Percentiles rank a stretch among this genome's conserved stretches.
phyloP scores from a whole-genome alignment of 768 basidiomycete genomes.

The Russula abietina region DNA sequence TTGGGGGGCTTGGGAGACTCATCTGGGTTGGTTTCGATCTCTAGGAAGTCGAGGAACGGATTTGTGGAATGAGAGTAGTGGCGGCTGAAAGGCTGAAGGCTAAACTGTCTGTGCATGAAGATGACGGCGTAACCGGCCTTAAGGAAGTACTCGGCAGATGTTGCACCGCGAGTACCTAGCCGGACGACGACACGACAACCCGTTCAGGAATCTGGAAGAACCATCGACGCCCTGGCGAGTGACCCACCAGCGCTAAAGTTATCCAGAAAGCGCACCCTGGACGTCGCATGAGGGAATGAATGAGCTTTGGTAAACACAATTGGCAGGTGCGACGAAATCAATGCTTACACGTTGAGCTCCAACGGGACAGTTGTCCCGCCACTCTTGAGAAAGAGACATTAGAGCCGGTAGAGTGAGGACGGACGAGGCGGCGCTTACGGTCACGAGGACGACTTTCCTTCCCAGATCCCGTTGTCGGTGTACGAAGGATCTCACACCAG shows the following conservation, averaged over 20 bases:
- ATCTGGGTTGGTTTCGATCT: conserved; percentile 41
- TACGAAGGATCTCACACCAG: conserved; percentile 62
- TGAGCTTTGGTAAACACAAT: conserved; percentile 14
- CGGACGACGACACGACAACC: conserved; percentile 2
- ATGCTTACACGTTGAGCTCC: conserved; percentile 95
- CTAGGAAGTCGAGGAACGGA: conserved; percentile 93
- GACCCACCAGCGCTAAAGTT: conserved; percentile 93
- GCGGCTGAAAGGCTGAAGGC: conserved; percentile 92
- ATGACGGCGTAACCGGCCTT: conserved; percentile 94
- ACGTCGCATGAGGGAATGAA: conserved; percentile 23
- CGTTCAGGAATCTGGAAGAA: conserved; percentile 13
- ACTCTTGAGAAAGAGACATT: conserved; percentile 49
- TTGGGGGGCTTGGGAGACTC: conserved; percentile 31
- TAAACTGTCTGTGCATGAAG: conserved; percentile 98
- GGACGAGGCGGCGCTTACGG: conserved; percentile 48
- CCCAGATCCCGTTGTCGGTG: conserved; percentile 55
- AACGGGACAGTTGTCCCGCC: conserved; percentile 97
- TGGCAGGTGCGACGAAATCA: conserved; percentile 2
- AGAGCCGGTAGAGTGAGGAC: not conserved
- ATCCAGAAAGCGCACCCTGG: conserved; percentile 95
- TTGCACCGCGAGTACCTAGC: conserved; percentile 89
- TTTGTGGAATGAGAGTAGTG: conserved; percentile 99
- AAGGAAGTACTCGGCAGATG: conserved; percentile 97
- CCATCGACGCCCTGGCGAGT: not conserved
- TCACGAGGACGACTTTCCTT: conserved; percentile 85